Evolutionary conservation across 1,139 yeast species (phyloP).

Genomic region (Geotrichum fermentans): DNA sequence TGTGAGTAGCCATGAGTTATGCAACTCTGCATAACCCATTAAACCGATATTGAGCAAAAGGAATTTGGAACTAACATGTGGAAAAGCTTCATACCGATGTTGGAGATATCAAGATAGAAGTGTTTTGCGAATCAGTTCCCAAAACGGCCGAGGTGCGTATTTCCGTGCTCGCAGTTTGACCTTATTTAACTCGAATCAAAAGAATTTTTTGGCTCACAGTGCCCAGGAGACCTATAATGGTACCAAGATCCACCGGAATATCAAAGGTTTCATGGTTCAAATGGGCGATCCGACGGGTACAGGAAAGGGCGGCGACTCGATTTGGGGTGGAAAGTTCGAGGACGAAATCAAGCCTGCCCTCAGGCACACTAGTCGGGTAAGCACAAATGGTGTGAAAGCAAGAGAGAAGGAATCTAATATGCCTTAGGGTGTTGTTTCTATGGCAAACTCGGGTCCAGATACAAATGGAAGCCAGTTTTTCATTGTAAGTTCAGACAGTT

Average conservation of each 20-base stretch:
- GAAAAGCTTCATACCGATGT: constrained; percentile 37
- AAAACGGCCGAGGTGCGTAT: constrained; percentile 37
- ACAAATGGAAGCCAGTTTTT: constrained; percentile 46
- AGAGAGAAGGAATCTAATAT: neutral
- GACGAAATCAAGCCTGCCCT: constrained; percentile 46
- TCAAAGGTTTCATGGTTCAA: constrained; percentile 46
- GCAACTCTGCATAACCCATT: too few species aligned
- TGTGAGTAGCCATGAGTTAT: constrained; percentile 4
- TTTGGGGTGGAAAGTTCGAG: constrained; percentile 48
- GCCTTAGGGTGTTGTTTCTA: constrained; percentile 40
- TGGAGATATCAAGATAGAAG: constrained; percentile 42
- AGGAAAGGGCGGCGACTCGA: constrained; percentile 49
- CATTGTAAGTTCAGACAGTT: constrained; percentile 31
- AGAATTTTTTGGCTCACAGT: constrained; percentile 47
- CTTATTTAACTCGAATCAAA: neutral
- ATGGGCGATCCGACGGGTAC: constrained; percentile 50
- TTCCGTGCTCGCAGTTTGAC: too few species aligned
- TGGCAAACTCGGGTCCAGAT: constrained; percentile 47
- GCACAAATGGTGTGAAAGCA: constrained; percentile 24
- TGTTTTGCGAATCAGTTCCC: constrained; percentile 42
- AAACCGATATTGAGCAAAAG: too few species aligned
- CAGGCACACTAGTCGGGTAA: constrained; percentile 43
- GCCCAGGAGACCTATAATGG: constrained; percentile 45
- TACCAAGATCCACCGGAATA: constrained; percentile 43
- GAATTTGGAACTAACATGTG: too few species aligned